Conservation (phyloP, 1,284 basidiomycete species). For the Phylloboletellus chloephorus region DNA sequence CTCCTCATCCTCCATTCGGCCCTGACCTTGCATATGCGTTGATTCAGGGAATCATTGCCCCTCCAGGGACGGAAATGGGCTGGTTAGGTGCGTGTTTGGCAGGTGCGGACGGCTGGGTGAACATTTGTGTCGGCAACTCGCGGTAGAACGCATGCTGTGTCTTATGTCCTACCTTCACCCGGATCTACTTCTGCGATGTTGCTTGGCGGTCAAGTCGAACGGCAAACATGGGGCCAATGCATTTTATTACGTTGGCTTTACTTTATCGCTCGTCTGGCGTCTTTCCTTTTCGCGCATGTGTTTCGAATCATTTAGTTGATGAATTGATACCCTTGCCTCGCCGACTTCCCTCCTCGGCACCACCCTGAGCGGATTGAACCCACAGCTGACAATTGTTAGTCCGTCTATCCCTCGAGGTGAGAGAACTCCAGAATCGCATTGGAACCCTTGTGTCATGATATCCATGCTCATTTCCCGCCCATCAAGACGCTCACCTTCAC, state of each 20-base stretch:
- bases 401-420: constrained; percentile 4
- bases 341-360: constrained; percentile 3
- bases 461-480: background rate
- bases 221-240: background rate
- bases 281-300: constrained; percentile 8
- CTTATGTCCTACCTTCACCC: background rate
- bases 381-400: background rate
- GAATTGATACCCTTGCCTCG: constrained; percentile 3
- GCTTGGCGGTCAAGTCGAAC: background rate
- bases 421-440: constrained; percentile 1
- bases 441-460: background rate
- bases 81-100: constrained; percentile 89
- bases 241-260: constrained; percentile 2
- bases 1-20: constrained; percentile 31
- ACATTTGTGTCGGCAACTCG: constrained; percentile 70
- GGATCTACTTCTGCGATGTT: constrained; percentile 1
- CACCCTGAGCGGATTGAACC: constrained; percentile 1
- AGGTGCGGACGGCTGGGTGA: constrained; percentile 93
- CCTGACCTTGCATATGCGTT: constrained; percentile 61
- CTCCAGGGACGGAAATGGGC: constrained; percentile 83
- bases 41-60: constrained; percentile 84
- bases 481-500: no score
- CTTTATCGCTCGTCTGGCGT: background rate
- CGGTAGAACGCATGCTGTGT: constrained; percentile 19
- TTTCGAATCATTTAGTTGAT: constrained; percentile 12